These are phyloP conservation scores for Pseudogymnoascus sp. DNA, from an alignment of 2,329 filamentous ascomycete species.

Conservation along the genomic window DNA sequence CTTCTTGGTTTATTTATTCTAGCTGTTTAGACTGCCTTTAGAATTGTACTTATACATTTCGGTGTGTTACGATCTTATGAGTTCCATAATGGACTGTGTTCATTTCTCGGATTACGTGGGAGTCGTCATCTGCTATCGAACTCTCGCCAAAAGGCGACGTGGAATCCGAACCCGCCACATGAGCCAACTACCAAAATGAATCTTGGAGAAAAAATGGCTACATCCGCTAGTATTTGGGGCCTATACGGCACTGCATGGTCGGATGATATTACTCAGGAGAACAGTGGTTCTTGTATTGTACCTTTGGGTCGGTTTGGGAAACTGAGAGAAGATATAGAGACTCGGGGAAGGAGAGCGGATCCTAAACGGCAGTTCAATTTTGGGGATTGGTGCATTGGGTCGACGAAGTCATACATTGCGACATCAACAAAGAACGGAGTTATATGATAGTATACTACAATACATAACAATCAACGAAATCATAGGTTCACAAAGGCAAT, in stretches of 20 bases:
- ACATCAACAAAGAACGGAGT: not conserved
- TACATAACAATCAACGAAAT: not conserved
- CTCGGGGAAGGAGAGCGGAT: too few species aligned
- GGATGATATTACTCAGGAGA: too few species aligned
- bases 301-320: too few species aligned
- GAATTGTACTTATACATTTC: not conserved
- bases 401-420: not conserved
- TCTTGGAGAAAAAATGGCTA: not conserved
- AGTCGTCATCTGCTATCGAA: not conserved
- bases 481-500: not conserved
- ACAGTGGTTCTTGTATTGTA: too few species aligned
- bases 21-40: not conserved
- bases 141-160: not conserved
- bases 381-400: conserved; percentile 39
- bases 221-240: too few species aligned
- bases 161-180: not conserved
- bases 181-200: not conserved
- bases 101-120: not conserved
- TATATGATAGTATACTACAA: not conserved
- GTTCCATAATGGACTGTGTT: not conserved
- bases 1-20: not conserved
- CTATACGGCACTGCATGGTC: too few species aligned
- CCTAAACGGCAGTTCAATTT: conserved; percentile 30
- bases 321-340: too few species aligned
- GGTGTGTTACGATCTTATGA: not conserved